Conservation (phyloP, 2,329 filamentous ascomycete genomes). For the Aureobasidium sp. region DNA sequence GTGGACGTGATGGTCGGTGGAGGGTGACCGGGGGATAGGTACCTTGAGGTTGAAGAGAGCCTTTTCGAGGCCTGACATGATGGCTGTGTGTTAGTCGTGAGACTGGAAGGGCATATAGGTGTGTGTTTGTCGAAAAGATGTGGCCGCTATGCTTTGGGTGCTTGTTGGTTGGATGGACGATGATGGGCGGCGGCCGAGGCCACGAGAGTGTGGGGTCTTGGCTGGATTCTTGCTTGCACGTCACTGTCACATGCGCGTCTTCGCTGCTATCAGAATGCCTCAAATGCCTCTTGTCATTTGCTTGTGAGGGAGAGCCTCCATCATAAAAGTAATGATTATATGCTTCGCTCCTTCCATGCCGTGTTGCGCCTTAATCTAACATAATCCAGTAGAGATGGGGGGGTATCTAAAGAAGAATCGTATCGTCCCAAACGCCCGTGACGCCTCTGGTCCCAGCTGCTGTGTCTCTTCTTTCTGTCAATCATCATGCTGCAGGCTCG, state of each 20-base stretch:
- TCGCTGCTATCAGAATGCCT: neutral
- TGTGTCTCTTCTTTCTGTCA: neutral
- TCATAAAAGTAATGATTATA: neutral
- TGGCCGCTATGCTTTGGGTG: neutral
- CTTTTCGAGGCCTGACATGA: slow-evolving; percentile 54
- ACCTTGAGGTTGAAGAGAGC: slow-evolving; percentile 56
- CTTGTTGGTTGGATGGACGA: neutral
- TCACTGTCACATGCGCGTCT: slow-evolving; percentile 13
- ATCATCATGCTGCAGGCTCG: neutral
- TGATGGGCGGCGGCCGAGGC: neutral
- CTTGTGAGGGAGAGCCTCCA: neutral
- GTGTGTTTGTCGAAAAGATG: neutral
- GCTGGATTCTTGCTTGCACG: neutral
- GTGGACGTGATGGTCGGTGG: neutral
- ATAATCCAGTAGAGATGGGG: neutral
- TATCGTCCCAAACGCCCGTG: slow-evolving; percentile 3
- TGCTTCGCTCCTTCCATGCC: neutral
- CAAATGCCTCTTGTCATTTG: neutral
- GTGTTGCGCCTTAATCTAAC: neutral
- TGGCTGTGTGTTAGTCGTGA: slow-evolving; percentile 14
- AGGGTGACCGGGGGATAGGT: neutral
- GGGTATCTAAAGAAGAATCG: slow-evolving; percentile 11
- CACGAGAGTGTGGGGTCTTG: slow-evolving; percentile 13
- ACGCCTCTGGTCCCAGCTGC: slow-evolving; percentile 3
- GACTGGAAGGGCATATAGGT: neutral